Base-by-base conservation (phyloP, 192 early-diverging fungal genomes). In the Spinellus fusiger region DNA sequence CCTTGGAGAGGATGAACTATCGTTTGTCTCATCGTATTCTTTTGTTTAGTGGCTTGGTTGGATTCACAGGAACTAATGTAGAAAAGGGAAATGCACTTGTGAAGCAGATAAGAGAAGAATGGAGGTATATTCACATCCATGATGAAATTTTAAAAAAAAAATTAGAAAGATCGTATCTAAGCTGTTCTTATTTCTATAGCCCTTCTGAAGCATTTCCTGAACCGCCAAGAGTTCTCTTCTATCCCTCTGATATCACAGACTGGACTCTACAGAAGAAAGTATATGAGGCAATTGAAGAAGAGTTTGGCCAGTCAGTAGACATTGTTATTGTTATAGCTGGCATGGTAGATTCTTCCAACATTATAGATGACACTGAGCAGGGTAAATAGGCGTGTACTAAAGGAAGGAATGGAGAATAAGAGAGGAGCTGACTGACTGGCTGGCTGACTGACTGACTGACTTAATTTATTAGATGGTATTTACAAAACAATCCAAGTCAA, bases 281-380 rank as follows among this genome's bases (percentile, higher is more conserved):
- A 2, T 63, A 63, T 46, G 22, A 15, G 8, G 3, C 25, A 6
- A 38, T 37, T 18, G 27, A 52, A 29, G 16, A 53, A 23, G 3
- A 29, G 1, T 54, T 63, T 46, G 26, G 28, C 38, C 25, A 47
- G 29, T 29, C 35, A 3, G 26, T 63, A 9, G 61, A 63, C 46
- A 63, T 63, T n/a, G 61, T 63, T 33, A 54, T 63, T 33, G 13
- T 63, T 15, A 40, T 54, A 15, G 61, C 61, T 1, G 61, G 61
- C 1, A 54, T 63, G 15, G 10, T 63, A 6, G 61, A 63, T 25
- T 35, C 29, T 1, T 63, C 61, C 5, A 33, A 26, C 31, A 10
- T 63, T 2, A 38, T 54, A 5, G n/a, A 63, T 46, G 61, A 63
- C 44, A 6, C 29, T 27, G 61, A 63, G 29, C 47, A 40, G 40